These are phyloP conservation scores for Talaromyces sp. DNA, from an alignment of 2,329 filamentous ascomycete genomes.

Conservation along the genomic window DNA sequence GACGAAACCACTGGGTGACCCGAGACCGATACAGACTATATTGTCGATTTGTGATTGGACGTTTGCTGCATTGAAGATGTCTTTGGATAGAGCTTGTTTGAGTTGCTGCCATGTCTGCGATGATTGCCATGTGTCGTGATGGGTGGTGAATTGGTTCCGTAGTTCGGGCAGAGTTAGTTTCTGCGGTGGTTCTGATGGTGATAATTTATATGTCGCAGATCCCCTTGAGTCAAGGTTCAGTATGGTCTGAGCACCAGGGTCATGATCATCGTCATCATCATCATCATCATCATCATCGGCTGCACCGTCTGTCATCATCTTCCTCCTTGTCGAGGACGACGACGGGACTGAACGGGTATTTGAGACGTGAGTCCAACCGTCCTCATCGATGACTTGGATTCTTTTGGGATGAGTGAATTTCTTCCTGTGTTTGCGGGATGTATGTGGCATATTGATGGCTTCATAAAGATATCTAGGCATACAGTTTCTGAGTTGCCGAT, in stretches of 20 bases:
- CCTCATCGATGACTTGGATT: constrained; percentile 33
- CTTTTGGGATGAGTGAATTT: constrained; percentile 25
- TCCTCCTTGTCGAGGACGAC: neutral
- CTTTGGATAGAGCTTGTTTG: constrained; percentile 21
- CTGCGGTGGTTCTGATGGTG: constrained; percentile 34
- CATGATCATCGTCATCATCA: neutral
- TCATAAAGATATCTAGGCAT: neutral
- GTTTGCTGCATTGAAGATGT: neutral
- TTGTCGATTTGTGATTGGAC: constrained; percentile 19
- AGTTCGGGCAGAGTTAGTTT: constrained; percentile 28
- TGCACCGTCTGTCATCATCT: constrained; percentile 11
- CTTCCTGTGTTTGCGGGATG: constrained; percentile 25
- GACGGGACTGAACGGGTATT: constrained; percentile 19
- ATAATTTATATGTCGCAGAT: constrained; percentile 14
- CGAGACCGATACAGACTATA: constrained; percentile 38
- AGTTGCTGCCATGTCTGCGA: constrained; percentile 22
- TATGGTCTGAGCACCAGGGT: no score
- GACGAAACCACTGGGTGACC: constrained; percentile 39
- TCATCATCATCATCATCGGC: neutral
- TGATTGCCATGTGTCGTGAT: constrained; percentile 17
- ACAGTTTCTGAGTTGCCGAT: neutral
- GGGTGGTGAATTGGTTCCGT: constrained; percentile 26
- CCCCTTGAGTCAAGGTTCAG: no score
- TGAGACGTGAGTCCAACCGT: constrained; percentile 44
- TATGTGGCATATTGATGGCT: constrained; percentile 30